Percentiles rank a stretch among this genome's conserved stretches.
phyloP scores from a whole-genome alignment of 1,284 basidiomycete species.

The Stygiomarasmius scandens region DNA sequence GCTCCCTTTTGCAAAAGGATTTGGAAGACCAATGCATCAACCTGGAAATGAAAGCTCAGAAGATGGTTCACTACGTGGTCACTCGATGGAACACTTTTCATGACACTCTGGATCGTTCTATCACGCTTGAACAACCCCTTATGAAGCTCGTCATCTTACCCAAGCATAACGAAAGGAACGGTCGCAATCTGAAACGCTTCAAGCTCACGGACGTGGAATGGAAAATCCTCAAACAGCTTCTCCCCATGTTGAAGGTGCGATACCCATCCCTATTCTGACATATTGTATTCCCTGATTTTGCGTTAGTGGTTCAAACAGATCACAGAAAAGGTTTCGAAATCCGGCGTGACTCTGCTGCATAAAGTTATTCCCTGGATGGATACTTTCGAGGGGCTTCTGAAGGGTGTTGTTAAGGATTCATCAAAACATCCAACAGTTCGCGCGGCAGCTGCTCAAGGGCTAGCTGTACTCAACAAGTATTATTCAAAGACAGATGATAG shows the following conservation, averaged over 20 bases:
- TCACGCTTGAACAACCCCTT: slow-evolving; percentile 9
- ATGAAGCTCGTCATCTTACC: not conserved
- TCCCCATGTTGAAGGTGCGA: not conserved
- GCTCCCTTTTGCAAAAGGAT: not conserved
- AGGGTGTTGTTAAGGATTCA: slow-evolving; percentile 3
- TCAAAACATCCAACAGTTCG: slow-evolving; percentile 2
- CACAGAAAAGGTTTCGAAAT: slow-evolving; percentile 9
- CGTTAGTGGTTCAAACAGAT: slow-evolving; percentile 8
- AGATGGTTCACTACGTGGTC: slow-evolving; percentile 8
- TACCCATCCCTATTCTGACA: slow-evolving; percentile 1
- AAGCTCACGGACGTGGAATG: slow-evolving; percentile 6
- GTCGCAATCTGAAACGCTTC: not conserved
- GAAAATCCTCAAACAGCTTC: slow-evolving; percentile 2
- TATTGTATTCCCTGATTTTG: not conserved
- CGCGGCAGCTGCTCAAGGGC: slow-evolving; percentile 9
- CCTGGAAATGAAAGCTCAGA: slow-evolving; percentile 1
- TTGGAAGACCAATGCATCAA: not conserved
- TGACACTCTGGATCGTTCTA: slow-evolving; percentile 9
- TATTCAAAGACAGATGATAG: slow-evolving; percentile 23
- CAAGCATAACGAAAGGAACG: not conserved
- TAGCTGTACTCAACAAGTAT: slow-evolving; percentile 21
- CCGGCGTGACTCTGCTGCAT: slow-evolving; percentile 11
- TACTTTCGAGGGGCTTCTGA: slow-evolving; percentile 6
- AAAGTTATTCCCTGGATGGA: slow-evolving; percentile 18
- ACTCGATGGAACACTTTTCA: slow-evolving; percentile 18